Conservation (phyloP, 805 yeast genomes). For the Cyberlindnera subsufficiens region DNA sequence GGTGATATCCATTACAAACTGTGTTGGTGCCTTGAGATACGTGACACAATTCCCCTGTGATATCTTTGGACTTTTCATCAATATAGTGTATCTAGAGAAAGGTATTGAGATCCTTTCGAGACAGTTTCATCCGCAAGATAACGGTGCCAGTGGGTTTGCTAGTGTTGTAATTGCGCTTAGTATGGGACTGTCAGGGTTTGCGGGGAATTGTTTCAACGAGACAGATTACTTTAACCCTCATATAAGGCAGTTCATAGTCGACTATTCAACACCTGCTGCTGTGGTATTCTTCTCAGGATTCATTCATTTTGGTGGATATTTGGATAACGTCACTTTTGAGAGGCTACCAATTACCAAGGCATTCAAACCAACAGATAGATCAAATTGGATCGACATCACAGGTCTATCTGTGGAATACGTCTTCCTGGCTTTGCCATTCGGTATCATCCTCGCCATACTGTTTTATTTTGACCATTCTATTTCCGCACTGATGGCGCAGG, state of each 20-base stretch:
- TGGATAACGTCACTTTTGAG: slow-evolving; percentile 51
- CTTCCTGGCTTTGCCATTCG: slow-evolving; percentile 91
- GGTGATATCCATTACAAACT: slow-evolving; percentile 61
- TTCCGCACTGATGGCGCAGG: slow-evolving; percentile 89
- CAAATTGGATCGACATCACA: slow-evolving; percentile 35
- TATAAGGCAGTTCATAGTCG: slow-evolving; percentile 67
- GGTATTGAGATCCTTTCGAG: slow-evolving; percentile 76
- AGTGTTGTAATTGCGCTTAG: slow-evolving; percentile 67
- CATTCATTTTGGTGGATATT: slow-evolving; percentile 81
- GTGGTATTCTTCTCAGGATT: slow-evolving; percentile 92
- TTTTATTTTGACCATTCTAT: slow-evolving; percentile 96
- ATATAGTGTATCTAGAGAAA: slow-evolving; percentile 81
- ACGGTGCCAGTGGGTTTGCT: slow-evolving; percentile 54
- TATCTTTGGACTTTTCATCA: slow-evolving; percentile 87
- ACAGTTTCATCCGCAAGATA: slow-evolving; percentile 50
- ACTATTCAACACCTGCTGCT: slow-evolving; percentile 78
- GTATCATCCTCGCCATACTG: slow-evolving; percentile 71
- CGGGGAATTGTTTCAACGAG: slow-evolving; percentile 43
- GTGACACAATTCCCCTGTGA: slow-evolving; percentile 86
- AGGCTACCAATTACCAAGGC: slow-evolving; percentile 65
- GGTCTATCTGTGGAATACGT: slow-evolving; percentile 57
- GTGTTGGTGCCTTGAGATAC: slow-evolving; percentile 58
- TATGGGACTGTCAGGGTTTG: slow-evolving; percentile 76
- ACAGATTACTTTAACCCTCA: slow-evolving; percentile 56
- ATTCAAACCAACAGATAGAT: slow-evolving; percentile 61